These are phyloP conservation scores for Pyricularia pennisetigena DNA, from an alignment of 2,329 filamentous ascomycete genomes.

Conservation along the genomic window DNA sequence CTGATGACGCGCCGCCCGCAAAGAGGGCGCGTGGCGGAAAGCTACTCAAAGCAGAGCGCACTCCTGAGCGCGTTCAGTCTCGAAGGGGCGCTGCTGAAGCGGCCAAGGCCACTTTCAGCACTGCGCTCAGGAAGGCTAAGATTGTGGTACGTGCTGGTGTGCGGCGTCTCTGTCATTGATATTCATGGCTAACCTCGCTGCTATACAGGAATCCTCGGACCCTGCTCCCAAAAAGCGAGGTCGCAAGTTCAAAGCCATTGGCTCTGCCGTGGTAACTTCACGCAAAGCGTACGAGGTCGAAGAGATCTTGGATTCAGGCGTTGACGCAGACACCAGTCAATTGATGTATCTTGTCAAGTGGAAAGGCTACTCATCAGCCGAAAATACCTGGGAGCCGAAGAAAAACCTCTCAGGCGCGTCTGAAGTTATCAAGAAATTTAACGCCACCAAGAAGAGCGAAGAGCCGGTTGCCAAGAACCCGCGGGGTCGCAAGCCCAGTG, in stretches of 20 bases:
- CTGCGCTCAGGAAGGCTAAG: conserved; percentile 2
- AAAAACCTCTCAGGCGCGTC: conserved; percentile 30
- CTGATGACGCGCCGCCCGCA: conserved; percentile 6
- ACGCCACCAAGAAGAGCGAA: conserved; percentile 18
- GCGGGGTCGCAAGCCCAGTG: not conserved
- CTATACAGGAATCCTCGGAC: not conserved
- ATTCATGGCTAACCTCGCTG: not conserved
- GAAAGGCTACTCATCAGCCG: conserved; percentile 31
- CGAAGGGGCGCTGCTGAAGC: conserved; percentile 1
- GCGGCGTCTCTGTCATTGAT: not conserved
- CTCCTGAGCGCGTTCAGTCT: not conserved
- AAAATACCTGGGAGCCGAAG: conserved; percentile 46
- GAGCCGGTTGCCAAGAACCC: not conserved
- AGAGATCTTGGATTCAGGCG: conserved; percentile 28
- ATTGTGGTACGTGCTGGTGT: not conserved
- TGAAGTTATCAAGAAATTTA: conserved; percentile 24
- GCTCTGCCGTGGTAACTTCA: conserved; percentile 5
- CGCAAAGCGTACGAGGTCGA: conserved; percentile 36
- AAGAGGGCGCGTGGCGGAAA: conserved; percentile 10
- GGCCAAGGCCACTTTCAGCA: conserved; percentile 3
- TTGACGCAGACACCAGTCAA: conserved; percentile 25
- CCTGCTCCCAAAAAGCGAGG: conserved; percentile 9
- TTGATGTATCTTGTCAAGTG: conserved; percentile 42
- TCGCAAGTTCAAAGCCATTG: conserved; percentile 9
- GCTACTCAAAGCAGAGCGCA: not conserved